Conservation (phyloP, 2,329 filamentous ascomycete species). For the Pyrenophora graminea region DNA sequence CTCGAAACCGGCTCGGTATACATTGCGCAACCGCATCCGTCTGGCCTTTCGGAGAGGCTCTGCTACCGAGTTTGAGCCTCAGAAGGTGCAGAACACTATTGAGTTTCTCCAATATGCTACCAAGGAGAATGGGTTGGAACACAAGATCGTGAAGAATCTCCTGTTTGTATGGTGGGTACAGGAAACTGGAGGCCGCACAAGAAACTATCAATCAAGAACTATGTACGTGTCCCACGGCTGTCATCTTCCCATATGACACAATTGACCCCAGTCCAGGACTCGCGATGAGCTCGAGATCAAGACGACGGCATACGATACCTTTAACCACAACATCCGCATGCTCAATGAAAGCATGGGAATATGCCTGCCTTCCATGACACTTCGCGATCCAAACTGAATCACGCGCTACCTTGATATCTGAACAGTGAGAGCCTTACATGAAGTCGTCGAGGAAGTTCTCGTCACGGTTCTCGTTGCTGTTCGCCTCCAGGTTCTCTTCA, state of each 20-base stretch:
- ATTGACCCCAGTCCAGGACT: conserved; percentile 19
- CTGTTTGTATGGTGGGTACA: conserved; percentile 56
- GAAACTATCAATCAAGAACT: conserved; percentile 26
- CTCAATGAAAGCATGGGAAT: conserved; percentile 74
- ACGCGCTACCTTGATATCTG: neutral
- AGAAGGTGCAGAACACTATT: conserved; percentile 66
- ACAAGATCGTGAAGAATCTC: conserved; percentile 72
- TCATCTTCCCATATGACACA: neutral
- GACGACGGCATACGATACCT: conserved; percentile 59
- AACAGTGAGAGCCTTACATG: conserved; percentile 28
- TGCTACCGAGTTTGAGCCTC: conserved; percentile 39
- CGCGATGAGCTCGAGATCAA: conserved; percentile 37
- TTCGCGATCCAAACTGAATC: conserved; percentile 32
- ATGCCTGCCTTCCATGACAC: conserved; percentile 51
- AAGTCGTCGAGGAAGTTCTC: conserved; percentile 88
- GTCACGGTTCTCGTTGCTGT: conserved; percentile 83
- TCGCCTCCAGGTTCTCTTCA: conserved; percentile 75
- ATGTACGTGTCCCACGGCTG: conserved; percentile 20
- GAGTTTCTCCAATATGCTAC: conserved; percentile 72
- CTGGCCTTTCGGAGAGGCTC: conserved; percentile 46
- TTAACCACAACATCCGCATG: conserved; percentile 72
- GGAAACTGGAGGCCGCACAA: conserved; percentile 37
- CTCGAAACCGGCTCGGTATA: conserved; percentile 68
- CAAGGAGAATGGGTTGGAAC: conserved; percentile 68
- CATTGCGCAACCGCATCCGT: conserved; percentile 58